Conservation (phyloP, 257 asterid genomes). For the Solanum chiquidenum region DNA sequence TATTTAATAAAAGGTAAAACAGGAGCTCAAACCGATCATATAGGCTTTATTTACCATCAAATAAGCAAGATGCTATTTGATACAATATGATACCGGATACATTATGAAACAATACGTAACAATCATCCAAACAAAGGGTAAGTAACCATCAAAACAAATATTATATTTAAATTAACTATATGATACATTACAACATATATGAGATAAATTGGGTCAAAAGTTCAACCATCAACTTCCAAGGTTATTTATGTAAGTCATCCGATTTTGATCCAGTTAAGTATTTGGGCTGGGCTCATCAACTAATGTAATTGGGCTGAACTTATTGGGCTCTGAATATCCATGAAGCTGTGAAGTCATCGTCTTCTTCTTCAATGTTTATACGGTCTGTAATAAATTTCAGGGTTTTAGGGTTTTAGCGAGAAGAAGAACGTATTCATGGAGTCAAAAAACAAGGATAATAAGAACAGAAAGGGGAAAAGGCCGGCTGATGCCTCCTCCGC, state of each 20-base stretch:
- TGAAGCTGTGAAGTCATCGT: background rate
- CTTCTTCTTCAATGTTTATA: background rate
- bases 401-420: background rate
- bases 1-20: too few relatives aligned
- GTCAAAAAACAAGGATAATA: conserved; percentile 23
- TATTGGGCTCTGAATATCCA: background rate
- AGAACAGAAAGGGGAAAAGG: conserved; percentile 1
- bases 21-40: background rate
- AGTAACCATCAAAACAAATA: too few relatives aligned
- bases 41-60: background rate
- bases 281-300: background rate
- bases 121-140: too few relatives aligned
- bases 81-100: too few relatives aligned
- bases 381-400: background rate
- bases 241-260: background rate
- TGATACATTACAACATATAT: too few relatives aligned
- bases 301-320: background rate
- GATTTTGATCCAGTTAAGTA: background rate
- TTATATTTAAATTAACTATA: too few relatives aligned
- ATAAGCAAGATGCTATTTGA: background rate
- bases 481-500: background rate
- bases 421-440: conserved; percentile 22
- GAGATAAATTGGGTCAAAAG: background rate
- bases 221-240: background rate
- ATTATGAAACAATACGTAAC: background rate